Base-by-base conservation (phyloP, 2,329 filamentous ascomycete genomes). In the Dissoconium aciculare region DNA sequence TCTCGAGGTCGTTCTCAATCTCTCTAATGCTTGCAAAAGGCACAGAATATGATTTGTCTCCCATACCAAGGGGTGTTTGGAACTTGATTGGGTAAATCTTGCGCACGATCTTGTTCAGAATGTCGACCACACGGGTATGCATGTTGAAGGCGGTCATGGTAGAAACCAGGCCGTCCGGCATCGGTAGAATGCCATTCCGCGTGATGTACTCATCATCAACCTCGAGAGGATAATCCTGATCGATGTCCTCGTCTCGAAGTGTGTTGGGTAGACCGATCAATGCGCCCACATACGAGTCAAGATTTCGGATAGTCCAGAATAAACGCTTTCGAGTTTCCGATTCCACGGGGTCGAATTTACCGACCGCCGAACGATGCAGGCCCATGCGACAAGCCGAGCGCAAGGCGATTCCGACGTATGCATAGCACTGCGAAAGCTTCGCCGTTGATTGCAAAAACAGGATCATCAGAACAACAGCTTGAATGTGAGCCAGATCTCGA, bases 21-120 rank as follows among this genome's bases (percentile, higher is more conserved):
- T 76, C 71, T 13, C 69, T 62, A 23, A 77, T 75, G 40, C 68
- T 67, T 2, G 69, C 67, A 45, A 75, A 72, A 37, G 69, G 70
- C 31, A 77, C 68, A 28, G 68, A 66, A 46, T 76, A 75, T 5
- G 67, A 66, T 36, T 65, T 63, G 33, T 64, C 58, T 19, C 65
- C 61, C 6, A 58, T 54, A 15, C 38, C 38, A 19, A 47, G 39
- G 5, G 44, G 37, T 13, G 53, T 51, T 5, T 54, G 55, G 11
- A 57, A 59, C 43, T 75, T 73, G 37, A 74, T 66, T 0, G 71
- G 71, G 43, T 77, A 77, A 8, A 77, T 67, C 32, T 71, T 69
- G 44, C 65, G 67, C 30, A 74, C 69, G 27, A 74, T 71, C 49
- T 75, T 75, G 31, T 65, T 56, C 16, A 75, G 54, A 21, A 75